A percentile compares a stretch with the other conserved stretches of the same genome.
These are phyloP conservation scores for Alternaria dauci DNA, from an alignment of 2,329 filamentous ascomycete genomes.

Conservation along the genomic window DNA sequence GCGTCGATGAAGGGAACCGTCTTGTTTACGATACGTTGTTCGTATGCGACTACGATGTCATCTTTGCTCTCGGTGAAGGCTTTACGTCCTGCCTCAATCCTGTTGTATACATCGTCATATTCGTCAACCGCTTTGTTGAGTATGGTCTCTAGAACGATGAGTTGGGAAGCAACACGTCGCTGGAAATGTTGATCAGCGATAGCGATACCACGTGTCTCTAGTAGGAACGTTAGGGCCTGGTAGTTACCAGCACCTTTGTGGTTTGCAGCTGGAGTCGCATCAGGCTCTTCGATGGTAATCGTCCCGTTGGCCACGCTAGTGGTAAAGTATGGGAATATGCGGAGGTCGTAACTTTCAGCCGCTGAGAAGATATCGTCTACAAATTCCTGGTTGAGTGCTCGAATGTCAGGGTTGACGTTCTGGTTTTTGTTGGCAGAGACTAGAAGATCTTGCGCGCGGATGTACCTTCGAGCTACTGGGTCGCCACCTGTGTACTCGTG, in stretches of 20 bases:
- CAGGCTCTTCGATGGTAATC: conserved; percentile 37
- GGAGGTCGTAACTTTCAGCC: conserved; percentile 14
- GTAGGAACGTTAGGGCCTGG: conserved; percentile 37
- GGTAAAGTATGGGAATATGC: conserved; percentile 39
- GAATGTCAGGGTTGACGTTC: conserved; percentile 38
- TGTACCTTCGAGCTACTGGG: conserved; percentile 20
- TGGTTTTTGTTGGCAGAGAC: conserved; percentile 42
- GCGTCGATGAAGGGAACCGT: background rate
- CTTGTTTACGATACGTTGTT: background rate
- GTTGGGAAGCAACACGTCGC: conserved; percentile 31
- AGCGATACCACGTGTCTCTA: conserved; percentile 38
- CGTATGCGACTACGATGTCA: background rate
- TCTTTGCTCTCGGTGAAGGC: background rate
- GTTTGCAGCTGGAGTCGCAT: conserved; percentile 35
- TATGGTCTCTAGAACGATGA: conserved; percentile 35
- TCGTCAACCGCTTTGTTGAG: background rate
- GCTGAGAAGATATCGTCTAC: conserved; percentile 28
- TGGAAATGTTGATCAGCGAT: conserved; percentile 40
- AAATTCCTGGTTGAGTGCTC: conserved; percentile 39
- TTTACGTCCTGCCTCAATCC: background rate
- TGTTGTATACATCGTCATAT: background rate
- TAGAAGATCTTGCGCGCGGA: conserved; percentile 37
- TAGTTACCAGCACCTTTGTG: conserved; percentile 40
- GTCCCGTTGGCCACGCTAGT: conserved; percentile 25
- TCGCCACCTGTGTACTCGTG: conserved; percentile 37